phyloP scores from a whole-genome alignment of 2,329 filamentous ascomycete species.

The Aspergillus latus region DNA sequence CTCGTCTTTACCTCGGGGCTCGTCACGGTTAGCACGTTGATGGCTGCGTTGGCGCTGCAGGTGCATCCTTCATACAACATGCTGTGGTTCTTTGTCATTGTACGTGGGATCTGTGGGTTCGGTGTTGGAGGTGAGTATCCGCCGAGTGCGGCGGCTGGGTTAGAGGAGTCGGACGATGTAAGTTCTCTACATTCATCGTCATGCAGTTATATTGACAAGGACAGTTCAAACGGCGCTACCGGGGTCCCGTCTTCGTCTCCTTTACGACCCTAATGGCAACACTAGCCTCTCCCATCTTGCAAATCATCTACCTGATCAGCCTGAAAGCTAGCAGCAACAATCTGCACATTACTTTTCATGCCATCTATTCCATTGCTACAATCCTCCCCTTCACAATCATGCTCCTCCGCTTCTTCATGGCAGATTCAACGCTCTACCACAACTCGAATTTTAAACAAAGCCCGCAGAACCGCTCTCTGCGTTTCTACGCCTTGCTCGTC shows the following conservation, averaged over 20 bases:
- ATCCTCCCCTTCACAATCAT: slow-evolving; percentile 35
- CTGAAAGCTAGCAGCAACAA: slow-evolving; percentile 38
- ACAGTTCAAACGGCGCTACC: slow-evolving; percentile 27
- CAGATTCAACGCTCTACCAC: slow-evolving; percentile 34
- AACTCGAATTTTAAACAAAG: slow-evolving; percentile 32
- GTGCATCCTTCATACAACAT: slow-evolving; percentile 35
- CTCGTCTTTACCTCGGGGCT: slow-evolving; percentile 31
- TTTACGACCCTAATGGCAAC: slow-evolving; percentile 41
- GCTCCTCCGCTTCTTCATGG: slow-evolving; percentile 36
- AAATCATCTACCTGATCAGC: slow-evolving; percentile 38
- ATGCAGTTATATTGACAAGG: not conserved
- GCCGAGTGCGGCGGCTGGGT: slow-evolving; percentile 37
- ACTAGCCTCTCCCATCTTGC: slow-evolving; percentile 32
- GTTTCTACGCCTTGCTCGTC: slow-evolving; percentile 27
- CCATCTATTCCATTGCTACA: slow-evolving; percentile 35
- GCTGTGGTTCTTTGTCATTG: slow-evolving; percentile 41
- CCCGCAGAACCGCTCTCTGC: slow-evolving; percentile 23
- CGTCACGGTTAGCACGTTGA: slow-evolving; percentile 30
- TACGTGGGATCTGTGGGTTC: slow-evolving; percentile 39
- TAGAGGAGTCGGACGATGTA: slow-evolving; percentile 38
- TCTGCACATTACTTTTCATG: slow-evolving; percentile 30
- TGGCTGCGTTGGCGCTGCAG: slow-evolving; percentile 41
- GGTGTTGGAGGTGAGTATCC: slow-evolving; percentile 43
- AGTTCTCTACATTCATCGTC: not conserved
- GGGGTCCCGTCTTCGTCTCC: slow-evolving; percentile 37